A percentile compares a stretch with the other conserved stretches of the same genome.
Evolutionary conservation across 2,329 filamentous ascomycete species (phyloP).

Genomic region (Microsporum audouinii): DNA sequence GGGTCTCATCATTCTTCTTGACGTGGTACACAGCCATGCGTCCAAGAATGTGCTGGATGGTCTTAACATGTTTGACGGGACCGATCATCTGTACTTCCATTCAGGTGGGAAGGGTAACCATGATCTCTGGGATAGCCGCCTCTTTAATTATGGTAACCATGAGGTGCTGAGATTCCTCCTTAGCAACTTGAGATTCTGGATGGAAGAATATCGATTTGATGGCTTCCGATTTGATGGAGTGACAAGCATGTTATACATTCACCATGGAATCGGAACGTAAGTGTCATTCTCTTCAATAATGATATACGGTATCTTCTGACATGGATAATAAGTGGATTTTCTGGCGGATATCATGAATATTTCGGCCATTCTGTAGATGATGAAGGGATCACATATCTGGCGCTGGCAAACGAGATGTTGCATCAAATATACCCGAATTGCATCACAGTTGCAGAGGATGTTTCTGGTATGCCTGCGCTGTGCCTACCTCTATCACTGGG

Average conservation of each 20-base stretch:
- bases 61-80: conserved; percentile 89
- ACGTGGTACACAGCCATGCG: conserved; percentile 95
- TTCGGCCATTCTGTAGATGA: conserved; percentile 83
- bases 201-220: conserved; percentile 95
- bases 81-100: conserved; percentile 94
- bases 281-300: conserved; percentile 27
- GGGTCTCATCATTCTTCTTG: conserved; percentile 81
- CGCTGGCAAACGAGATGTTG: conserved; percentile 92
- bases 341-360: conserved; percentile 95
- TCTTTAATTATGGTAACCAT: conserved; percentile 95
- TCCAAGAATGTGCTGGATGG: conserved; percentile 96
- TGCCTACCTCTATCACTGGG: conserved; percentile 76
- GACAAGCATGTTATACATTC: conserved; percentile 92
- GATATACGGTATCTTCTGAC: not conserved
- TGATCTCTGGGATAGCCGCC: conserved; percentile 86
- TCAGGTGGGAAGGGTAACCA: conserved; percentile 72
- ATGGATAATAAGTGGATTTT: conserved; percentile 59
- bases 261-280: conserved; percentile 94
- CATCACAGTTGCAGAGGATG: conserved; percentile 92
- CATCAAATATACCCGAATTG: conserved; percentile 76
- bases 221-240: conserved; percentile 97
- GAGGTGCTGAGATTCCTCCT: conserved; percentile 93
- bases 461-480: conserved; percentile 96
- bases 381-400: conserved; percentile 87
- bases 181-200: conserved; percentile 95